phyloP scores from a whole-genome alignment of 2,329 filamentous ascomycete species.

The Xylariaceae sp. region DNA sequence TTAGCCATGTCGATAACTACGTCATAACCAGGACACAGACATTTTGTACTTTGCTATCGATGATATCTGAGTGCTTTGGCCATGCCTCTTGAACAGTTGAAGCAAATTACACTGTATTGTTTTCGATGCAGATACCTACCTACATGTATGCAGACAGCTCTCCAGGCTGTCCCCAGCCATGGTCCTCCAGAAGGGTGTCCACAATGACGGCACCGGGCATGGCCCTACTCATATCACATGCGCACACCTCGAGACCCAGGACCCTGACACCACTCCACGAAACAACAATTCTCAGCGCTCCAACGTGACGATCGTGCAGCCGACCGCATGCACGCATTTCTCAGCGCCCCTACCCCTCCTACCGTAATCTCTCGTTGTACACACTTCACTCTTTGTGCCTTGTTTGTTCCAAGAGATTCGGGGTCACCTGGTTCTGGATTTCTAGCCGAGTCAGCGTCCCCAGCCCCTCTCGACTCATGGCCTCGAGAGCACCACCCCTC shows the following conservation, averaged over 20 bases:
- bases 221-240: constrained; percentile 17
- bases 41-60: too few relatives aligned
- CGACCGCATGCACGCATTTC: background rate
- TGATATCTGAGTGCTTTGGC: too few relatives aligned
- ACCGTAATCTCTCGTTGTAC: background rate
- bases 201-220: constrained; percentile 20
- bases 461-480: constrained; percentile 32
- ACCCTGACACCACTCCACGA: too few relatives aligned
- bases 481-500: constrained; percentile 58
- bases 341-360: background rate
- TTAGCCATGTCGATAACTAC: too few relatives aligned
- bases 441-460: constrained; percentile 1
- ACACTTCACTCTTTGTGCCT: background rate
- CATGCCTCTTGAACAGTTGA: too few relatives aligned
- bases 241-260: constrained; percentile 11
- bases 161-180: background rate
- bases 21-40: too few relatives aligned
- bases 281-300: too few relatives aligned
- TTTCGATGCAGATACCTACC: too few relatives aligned
- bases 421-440: background rate
- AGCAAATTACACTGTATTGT: too few relatives aligned
- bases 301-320: too few relatives aligned
- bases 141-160: too few relatives aligned
- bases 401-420: background rate
- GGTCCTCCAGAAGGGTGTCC: background rate